Evolutionary conservation across 2,329 filamentous ascomycete species (phyloP).

Genomic region (Fusarium sarcochroum): DNA sequence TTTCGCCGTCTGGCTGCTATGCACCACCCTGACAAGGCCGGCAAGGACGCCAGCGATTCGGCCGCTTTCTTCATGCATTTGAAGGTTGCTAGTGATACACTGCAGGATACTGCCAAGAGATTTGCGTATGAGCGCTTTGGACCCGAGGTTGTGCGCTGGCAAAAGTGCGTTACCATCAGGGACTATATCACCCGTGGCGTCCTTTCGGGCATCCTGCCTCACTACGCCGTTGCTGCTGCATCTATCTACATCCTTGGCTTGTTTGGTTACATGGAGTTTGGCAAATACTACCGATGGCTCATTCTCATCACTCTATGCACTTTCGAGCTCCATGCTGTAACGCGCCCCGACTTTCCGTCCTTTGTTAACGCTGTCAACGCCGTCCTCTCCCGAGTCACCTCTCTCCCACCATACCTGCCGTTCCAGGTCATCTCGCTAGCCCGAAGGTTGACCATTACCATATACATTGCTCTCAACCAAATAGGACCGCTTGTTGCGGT

Average conservation of each 20-base stretch:
- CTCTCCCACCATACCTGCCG: slow-evolving; percentile 78
- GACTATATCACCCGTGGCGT: slow-evolving; percentile 80
- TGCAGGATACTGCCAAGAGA: slow-evolving; percentile 80
- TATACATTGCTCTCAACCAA: slow-evolving; percentile 87
- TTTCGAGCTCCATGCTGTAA: slow-evolving; percentile 71
- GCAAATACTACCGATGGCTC: slow-evolving; percentile 76
- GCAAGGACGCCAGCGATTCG: slow-evolving; percentile 52
- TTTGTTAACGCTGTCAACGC: slow-evolving; percentile 64
- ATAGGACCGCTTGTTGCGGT: slow-evolving; percentile 76
- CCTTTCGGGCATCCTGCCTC: slow-evolving; percentile 69
- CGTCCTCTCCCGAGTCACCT: slow-evolving; percentile 55
- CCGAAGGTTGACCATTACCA: slow-evolving; percentile 81
- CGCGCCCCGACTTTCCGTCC: slow-evolving; percentile 66
- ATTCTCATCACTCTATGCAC: slow-evolving; percentile 66
- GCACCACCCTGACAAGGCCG: slow-evolving; percentile 88
- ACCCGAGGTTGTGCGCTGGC: slow-evolving; percentile 76
- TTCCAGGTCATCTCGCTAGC: slow-evolving; percentile 86
- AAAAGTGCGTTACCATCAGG: slow-evolving; percentile 74
- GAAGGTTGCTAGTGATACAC: slow-evolving; percentile 85
- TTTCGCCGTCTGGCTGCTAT: slow-evolving; percentile 82
- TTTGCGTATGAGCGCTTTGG: slow-evolving; percentile 95
- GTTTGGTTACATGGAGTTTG: slow-evolving; percentile 77
- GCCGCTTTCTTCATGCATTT: slow-evolving; percentile 80
- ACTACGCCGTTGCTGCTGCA: slow-evolving; percentile 71
- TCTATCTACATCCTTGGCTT: slow-evolving; percentile 73